Evolutionary conservation across 208 protist species (phyloP), one percentile per base, ranked within the genome.

Genomic region (Leishmania mexicana): DNA sequence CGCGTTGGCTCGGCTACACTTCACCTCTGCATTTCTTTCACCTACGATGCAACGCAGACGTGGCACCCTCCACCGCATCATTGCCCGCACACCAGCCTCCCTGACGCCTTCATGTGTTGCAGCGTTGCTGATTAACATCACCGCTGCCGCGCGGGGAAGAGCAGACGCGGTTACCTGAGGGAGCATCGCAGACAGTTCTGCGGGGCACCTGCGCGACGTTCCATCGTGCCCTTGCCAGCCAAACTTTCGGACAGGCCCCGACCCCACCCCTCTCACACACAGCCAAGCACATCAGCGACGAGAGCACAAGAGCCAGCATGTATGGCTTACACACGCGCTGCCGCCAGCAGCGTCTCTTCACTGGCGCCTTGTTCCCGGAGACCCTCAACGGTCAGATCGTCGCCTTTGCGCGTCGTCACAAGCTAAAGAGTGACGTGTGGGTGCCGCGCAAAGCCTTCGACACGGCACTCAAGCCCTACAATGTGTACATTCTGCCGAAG

Each of bases 331-430:
- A 45, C 19, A 4, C 24, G 24, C 53, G 53, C 21, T 17, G 74
- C 13, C 82, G 73, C 6, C 85, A 91, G 70, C 91, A 93, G 84
- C 88, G 90, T 35, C 87, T 97, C 11, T 97, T 96, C 67, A 95
- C 92, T 8, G 92, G 91, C 49, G 88, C 90, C 1, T 68, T 95
- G 38, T 97, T 96, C 60, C 85, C 91, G 54, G 92, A 95, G 78
- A 81, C 84, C 21, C 70, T 95, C 45, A 94, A 93, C 84, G 79
- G 78, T 35, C 85, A 90, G 45, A 85, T 97, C 17, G 51, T 82
- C 31, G 82, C 74, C 0, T 95, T 97, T 78, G 86, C 94, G 7
- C 10, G 42, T 31, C 91, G 89, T 5, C 92, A 96, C 60, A 35
- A 79, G 11, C 78, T 96, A 8, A 70, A 64, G 54, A 97, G 94